phyloP scores from a whole-genome alignment of 768 basidiomycete genomes.

The Leucogyrophana mollusca region DNA sequence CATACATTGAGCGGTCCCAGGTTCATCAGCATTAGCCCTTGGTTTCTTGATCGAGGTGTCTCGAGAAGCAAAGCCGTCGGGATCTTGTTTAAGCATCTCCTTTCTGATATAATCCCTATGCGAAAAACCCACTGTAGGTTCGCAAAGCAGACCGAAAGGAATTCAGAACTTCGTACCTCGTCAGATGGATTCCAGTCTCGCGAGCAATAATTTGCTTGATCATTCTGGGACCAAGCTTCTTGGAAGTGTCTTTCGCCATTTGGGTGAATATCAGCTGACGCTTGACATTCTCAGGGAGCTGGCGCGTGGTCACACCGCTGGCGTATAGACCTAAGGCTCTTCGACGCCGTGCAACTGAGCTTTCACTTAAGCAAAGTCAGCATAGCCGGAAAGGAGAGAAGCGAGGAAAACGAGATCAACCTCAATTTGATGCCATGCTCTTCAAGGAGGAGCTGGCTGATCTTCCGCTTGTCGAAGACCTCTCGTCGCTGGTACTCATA shows the following conservation, averaged over 20 bases:
- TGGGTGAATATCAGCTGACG: conserved; percentile 33
- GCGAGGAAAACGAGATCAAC: conserved; percentile 15
- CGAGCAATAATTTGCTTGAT: conserved; percentile 29
- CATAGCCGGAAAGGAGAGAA: background rate
- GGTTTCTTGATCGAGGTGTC: conserved; percentile 8
- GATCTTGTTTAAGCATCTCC: conserved; percentile 12
- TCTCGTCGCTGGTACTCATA: conserved; percentile 24
- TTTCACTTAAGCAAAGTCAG: conserved; percentile 22
- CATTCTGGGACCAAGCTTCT: conserved; percentile 23
- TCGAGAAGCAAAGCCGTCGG: conserved; percentile 10
- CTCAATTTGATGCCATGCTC: conserved; percentile 30
- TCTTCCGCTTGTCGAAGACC: conserved; percentile 22
- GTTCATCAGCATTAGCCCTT: no score
- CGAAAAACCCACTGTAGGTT: background rate
- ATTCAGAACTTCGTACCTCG: conserved; percentile 15
- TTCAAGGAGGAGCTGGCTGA: conserved; percentile 21
- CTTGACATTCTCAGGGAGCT: conserved; percentile 27
- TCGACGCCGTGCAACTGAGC: conserved; percentile 24
- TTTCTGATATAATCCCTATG: conserved; percentile 12
- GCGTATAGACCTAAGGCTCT: conserved; percentile 27
- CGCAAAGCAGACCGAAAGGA: background rate
- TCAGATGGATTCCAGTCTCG: conserved; percentile 33
- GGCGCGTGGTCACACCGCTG: conserved; percentile 27
- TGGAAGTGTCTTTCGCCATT: conserved; percentile 31
- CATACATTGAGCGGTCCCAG: no score